Evolutionary conservation across 768 basidiomycete species (phyloP).

Genomic region (Tremella mesenterica): DNA sequence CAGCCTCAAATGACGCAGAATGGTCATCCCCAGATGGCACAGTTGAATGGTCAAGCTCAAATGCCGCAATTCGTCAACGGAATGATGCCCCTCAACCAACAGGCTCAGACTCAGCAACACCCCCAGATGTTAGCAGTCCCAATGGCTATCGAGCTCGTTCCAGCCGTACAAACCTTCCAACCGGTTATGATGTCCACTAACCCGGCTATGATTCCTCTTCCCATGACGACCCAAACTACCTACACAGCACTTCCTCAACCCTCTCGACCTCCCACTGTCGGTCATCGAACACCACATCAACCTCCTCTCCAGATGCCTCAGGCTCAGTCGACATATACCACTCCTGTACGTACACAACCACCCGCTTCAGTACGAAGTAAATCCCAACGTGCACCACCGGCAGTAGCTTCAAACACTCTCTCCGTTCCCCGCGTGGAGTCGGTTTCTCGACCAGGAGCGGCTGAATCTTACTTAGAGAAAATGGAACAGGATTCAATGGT

Average conservation of each 20-base stretch:
- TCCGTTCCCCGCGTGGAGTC: slow-evolving; percentile 12
- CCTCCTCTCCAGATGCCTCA: neutral
- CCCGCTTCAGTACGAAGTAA: neutral
- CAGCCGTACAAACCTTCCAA: neutral
- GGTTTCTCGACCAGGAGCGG: slow-evolving; percentile 15
- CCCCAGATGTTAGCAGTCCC: neutral
- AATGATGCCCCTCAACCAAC: neutral
- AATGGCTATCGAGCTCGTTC: neutral
- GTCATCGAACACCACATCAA: slow-evolving; percentile 3
- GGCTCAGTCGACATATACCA: too few relatives aligned
- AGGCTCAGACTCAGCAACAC: neutral
- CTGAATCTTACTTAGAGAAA: slow-evolving; percentile 51
- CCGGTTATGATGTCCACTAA: neutral
- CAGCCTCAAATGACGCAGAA: neutral
- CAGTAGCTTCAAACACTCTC: neutral
- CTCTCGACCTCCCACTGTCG: slow-evolving; percentile 1
- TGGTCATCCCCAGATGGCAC: too few relatives aligned
- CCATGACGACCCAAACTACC: neutral
- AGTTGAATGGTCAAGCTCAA: neutral
- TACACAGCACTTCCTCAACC: neutral
- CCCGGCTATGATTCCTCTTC: neutral
- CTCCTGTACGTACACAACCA: neutral
- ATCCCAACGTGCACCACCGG: neutral
- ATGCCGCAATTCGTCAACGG: neutral
- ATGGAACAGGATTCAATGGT: slow-evolving; percentile 78